Evolutionary conservation across 177 flowering plant species (phyloP), one percentile per base, ranked within the genome.

Genomic region (Vitis hybrid): DNA sequence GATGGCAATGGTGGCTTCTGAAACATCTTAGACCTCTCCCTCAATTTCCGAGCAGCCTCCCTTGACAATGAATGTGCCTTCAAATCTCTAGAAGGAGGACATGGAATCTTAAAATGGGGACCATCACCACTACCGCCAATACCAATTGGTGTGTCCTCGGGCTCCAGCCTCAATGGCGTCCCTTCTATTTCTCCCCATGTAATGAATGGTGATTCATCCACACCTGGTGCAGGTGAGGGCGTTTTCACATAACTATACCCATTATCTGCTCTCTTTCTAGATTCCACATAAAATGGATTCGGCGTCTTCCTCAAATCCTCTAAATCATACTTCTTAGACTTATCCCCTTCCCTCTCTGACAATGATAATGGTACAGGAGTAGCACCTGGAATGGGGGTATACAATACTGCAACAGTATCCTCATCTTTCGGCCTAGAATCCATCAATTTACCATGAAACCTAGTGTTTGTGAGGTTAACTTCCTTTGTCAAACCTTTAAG

Each of bases 161-260:
- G 61, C 55, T 94, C 98, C 81, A 94, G 78, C 77, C 98, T 85
- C 87, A 94, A 62, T 0, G 98, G 98, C 0, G 97, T 92, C 61
- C 97, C 98, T 77, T 92, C 98, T 71, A 94, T 92, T 80, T 94
- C 98, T 46, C 98, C 98, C 98, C 98, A 94, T 14, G 98, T 94
- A 21, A 94, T 90, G 63, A 94, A 88, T 1, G 98, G 98, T 1
- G 98, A 94, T 67, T 81, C 98, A 76, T 90, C 95, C 17, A 77
- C 92, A 60, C 98, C 98, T 0, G 97, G 97, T 15, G 91, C 93
- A 41, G 97, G 98, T 2, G 98, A 92, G 0, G 98, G 98, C 1
- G 98, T 94, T 76, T 63, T 83, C 27, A 94, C 94, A 81, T 76
- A 94, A 52, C 79, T 91, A 79, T 91, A 94, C 15, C 97, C 97